A percentile compares a stretch with the other conserved stretches of the same genome.
phyloP scores from a whole-genome alignment of 2,329 filamentous ascomycete species.

The Xylogone sp. region DNA sequence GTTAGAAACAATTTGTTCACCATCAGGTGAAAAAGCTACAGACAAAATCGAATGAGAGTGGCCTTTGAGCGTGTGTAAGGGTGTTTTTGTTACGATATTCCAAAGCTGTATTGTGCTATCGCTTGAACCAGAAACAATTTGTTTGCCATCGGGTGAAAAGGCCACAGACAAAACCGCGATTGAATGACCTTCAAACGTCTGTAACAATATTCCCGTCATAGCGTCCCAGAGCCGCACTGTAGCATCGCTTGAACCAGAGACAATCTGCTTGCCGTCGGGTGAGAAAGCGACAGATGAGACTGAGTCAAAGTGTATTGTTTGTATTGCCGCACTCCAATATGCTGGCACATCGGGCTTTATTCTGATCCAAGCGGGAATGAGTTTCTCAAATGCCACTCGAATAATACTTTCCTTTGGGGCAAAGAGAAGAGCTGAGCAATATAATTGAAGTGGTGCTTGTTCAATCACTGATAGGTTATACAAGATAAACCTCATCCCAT shows the following conservation, averaged over 20 bases:
- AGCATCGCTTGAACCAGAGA: not conserved
- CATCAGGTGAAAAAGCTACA: not conserved
- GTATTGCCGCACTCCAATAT: no score
- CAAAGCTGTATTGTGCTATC: not conserved
- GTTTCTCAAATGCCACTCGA: no score
- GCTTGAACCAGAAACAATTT: not conserved
- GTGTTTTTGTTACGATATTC: not conserved
- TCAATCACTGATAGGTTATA: no score
- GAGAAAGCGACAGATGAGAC: not conserved
- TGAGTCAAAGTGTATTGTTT: not conserved
- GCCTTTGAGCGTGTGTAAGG: not conserved
- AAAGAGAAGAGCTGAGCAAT: no score
- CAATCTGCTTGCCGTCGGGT: not conserved
- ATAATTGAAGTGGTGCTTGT: no score
- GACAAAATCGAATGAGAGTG: not conserved
- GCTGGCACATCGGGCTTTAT: no score
- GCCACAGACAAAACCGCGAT: not conserved
- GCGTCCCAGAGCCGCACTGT: not conserved
- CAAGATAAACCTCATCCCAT: no score
- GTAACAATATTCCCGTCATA: constrained; percentile 13
- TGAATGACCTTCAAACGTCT: not conserved
- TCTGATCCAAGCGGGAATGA: no score
- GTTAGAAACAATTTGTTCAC: not conserved
- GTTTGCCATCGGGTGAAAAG: constrained; percentile 1
- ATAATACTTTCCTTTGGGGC: no score